A percentile compares a stretch with the other conserved stretches of the same genome.
These are phyloP conservation scores for Diplodia seriata DNA, from an alignment of 2,329 filamentous ascomycete genomes.

Conservation along the genomic window DNA sequence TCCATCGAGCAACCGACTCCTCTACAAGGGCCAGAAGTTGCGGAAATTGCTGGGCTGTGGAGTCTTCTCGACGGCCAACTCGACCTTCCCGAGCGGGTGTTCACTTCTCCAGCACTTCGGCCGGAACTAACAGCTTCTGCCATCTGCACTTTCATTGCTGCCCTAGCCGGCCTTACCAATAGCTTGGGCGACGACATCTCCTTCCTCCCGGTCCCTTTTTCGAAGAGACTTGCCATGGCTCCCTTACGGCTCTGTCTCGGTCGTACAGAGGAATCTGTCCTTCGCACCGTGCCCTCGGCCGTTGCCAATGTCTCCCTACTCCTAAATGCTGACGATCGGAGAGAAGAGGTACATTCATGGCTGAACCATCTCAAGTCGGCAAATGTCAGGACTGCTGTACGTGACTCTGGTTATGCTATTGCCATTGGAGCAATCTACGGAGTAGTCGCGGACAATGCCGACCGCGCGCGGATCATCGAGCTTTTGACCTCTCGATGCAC, in stretches of 20 bases:
- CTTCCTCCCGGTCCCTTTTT: neutral
- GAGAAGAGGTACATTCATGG: conserved; percentile 41
- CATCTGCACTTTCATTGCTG: conserved; percentile 60
- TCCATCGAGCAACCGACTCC: neutral
- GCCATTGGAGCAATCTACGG: conserved; percentile 52
- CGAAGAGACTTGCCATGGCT: conserved; percentile 11
- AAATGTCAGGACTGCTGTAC: conserved; percentile 48
- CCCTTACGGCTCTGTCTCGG: conserved; percentile 45
- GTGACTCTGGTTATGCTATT: conserved; percentile 53
- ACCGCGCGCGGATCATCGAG: conserved; percentile 42
- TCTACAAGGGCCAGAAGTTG: conserved; percentile 22
- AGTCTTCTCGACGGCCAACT: conserved; percentile 42
- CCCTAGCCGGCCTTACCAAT: conserved; percentile 48
- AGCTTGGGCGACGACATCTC: neutral
- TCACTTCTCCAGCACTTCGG: conserved; percentile 57
- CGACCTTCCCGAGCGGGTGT: conserved; percentile 47
- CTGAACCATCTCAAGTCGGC: conserved; percentile 45
- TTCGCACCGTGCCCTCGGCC: conserved; percentile 42
- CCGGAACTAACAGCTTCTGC: conserved; percentile 71
- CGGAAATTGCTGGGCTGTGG: conserved; percentile 38
- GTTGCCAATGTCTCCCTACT: conserved; percentile 38
- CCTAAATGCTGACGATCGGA: conserved; percentile 33
- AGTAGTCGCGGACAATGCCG: conserved; percentile 8
- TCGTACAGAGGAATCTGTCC: conserved; percentile 46
- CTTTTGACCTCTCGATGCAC: conserved; percentile 49